Base-by-base conservation (phyloP, 2,329 filamentous ascomycete genomes). In the Colletotrichum sp. region DNA sequence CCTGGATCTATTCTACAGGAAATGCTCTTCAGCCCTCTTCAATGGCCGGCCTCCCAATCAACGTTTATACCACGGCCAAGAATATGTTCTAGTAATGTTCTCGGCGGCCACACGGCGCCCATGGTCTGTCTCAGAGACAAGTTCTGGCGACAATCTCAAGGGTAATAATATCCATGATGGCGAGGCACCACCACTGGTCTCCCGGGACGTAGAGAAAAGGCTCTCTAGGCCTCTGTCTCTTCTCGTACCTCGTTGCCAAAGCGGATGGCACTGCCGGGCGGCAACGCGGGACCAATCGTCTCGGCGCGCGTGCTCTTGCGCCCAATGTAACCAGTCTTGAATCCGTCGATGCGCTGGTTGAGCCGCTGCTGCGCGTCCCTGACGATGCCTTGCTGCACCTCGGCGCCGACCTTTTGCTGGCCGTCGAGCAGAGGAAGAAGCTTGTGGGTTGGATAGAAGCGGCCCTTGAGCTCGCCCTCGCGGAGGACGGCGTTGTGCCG, bases 371-470 rank as follows among this genome's bases (percentile, higher is more conserved):
- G 84, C 61, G 87, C 86, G 36, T 88, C 87, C 36, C 85, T 83
- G 32, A 90, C 81, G 43, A 83, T 80, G 55, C 85, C 85, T 48
- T 83, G 81, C 55, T 86, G 81, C 73, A 86, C 87, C 7, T 80
- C 81, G 2, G 79, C 80, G 12, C 84, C 83, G 55, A 89, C 84
- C n/a, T 75, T 62, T 55, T 52, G 32, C 26, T 68, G 65, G 30
- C 73, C 72, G 43, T 75, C 68, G 69, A 91, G 82, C 70, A 91
- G 86, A 18, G 86, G 85, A 81, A 90, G 88, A 43, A 92, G 84
- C 73, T 86, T 85, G 73, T 87, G 83, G n/a, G 88, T 89, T 18
- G 90, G 88, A 82, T 92, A 92, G 82, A 91, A 91, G n/a, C 90
- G 85, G 66, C 90, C 90, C 73, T 86, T 85, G 66, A 92, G 85